Conservation (phyloP, 2,329 filamentous ascomycete species). For the Beauveria varroae region DNA sequence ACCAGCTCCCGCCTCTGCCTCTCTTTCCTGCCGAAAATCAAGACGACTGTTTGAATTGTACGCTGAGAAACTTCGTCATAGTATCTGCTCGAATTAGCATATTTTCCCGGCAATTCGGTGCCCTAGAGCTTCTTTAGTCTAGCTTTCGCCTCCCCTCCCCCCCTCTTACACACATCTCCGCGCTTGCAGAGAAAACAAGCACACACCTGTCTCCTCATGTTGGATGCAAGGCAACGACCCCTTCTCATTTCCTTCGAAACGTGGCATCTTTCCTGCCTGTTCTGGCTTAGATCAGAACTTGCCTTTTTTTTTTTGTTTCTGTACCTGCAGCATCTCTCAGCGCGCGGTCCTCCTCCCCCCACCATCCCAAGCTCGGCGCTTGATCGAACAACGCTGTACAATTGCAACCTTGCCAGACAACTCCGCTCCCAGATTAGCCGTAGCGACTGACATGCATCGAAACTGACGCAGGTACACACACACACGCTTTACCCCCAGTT, state of each 20-base stretch:
- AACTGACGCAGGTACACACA: not conserved
- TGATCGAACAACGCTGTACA: not conserved
- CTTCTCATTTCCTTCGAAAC: conserved; percentile 7
- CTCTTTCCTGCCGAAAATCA: not conserved
- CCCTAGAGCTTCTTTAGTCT: not conserved
- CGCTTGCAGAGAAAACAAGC: not conserved
- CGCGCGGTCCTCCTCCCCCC: not conserved
- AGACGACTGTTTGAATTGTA: not conserved
- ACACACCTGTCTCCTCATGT: not conserved
- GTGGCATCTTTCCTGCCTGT: too few relatives aligned
- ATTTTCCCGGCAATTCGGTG: not conserved
- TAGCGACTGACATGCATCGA: not conserved
- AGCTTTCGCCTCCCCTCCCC: not conserved
- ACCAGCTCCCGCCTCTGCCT: not conserved
- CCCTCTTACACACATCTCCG: not conserved
- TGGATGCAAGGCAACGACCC: not conserved
- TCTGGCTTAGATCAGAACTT: not conserved
- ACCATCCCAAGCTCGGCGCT: not conserved
- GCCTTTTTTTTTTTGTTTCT: not conserved
- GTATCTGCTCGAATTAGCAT: not conserved
- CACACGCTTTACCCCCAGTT: not conserved
- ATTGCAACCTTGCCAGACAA: not conserved
- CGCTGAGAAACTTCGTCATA: too few relatives aligned
- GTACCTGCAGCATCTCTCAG: not conserved
- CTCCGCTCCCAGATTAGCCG: too few relatives aligned